phyloP scores from a whole-genome alignment of 2,329 filamentous ascomycete species.

The Microcyclospora tardicrescens region DNA sequence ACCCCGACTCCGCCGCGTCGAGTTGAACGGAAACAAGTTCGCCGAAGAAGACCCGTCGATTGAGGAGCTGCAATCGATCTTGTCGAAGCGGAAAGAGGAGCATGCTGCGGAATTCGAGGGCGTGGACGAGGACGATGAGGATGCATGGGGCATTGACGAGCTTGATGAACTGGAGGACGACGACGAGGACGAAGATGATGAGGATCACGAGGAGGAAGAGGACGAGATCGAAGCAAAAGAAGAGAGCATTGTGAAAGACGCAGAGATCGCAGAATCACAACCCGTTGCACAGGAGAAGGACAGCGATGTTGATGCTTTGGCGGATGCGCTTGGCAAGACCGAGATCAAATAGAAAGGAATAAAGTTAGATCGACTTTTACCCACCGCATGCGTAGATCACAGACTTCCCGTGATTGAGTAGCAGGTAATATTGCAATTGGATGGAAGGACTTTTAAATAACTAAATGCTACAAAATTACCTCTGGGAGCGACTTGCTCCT shows the following conservation, averaged over 20 bases:
- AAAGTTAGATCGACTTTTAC: no score
- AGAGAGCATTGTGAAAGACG: conserved; percentile 57
- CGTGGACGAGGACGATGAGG: conserved; percentile 56
- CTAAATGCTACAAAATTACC: no score
- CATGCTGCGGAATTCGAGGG: conserved; percentile 39
- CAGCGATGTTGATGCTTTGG: conserved; percentile 68
- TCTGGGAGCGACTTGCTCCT: no score
- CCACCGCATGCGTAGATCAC: no score
- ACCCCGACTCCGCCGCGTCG: conserved; percentile 68
- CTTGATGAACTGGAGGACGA: conserved; percentile 74
- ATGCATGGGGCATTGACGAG: conserved; percentile 74
- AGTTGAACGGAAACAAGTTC: conserved; percentile 95
- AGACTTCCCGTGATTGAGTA: no score
- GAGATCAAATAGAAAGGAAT: conserved; percentile 18
- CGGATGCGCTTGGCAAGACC: conserved; percentile 63
- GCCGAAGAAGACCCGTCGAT: conserved; percentile 69
- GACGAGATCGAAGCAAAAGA: conserved; percentile 55
- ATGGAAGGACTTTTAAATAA: no score
- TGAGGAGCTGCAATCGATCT: conserved; percentile 47
- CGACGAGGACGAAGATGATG: conserved; percentile 45
- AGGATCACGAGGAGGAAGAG: conserved; percentile 45
- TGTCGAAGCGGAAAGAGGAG: conserved; percentile 49
- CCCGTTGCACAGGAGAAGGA: conserved; percentile 59
- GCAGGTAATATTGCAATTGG: no score
- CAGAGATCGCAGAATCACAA: conserved; percentile 59